Evolutionary conservation across 2,329 filamentous ascomycete species (phyloP).

Genomic region (Aspergillus japonicus): DNA sequence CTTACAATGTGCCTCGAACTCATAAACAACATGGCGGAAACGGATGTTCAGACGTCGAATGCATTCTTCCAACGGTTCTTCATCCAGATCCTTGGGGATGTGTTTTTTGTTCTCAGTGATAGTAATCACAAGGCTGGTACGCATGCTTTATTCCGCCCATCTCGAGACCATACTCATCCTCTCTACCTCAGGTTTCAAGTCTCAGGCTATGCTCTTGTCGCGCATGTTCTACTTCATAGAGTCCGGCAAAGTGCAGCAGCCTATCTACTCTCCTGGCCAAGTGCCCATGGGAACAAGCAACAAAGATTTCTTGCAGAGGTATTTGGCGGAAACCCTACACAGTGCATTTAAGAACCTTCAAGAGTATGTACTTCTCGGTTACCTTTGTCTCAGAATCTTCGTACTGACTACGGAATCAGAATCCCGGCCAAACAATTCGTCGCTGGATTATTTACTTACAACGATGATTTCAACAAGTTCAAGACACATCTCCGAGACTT

Average conservation of each 20-base stretch:
- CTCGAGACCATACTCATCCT: conserved; percentile 5
- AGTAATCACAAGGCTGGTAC: conserved; percentile 90
- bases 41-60: conserved; percentile 80
- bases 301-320: conserved; percentile 84
- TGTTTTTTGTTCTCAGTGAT: conserved; percentile 97
- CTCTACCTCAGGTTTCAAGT: conserved; percentile 71
- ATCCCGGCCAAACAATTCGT: conserved; percentile 88
- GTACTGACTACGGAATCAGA: conserved; percentile 50
- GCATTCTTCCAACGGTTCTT: conserved; percentile 99
- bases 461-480: conserved; percentile 89
- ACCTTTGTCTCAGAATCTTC: conserved; percentile 14
- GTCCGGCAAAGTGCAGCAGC: conserved; percentile 83
- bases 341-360: conserved; percentile 94
- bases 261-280: conserved; percentile 83
- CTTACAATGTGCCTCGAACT: conserved; percentile 98
- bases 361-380: conserved; percentile 57
- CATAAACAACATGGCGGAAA: conserved; percentile 95
- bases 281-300: conserved; percentile 81
- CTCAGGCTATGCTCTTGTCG: conserved; percentile 87
- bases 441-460: conserved; percentile 81
- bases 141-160: conserved; percentile 15
- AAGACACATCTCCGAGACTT: conserved; percentile 95
- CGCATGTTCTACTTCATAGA: conserved; percentile 97
- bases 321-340: conserved; percentile 78
- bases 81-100: conserved; percentile 90